phyloP scores from a whole-genome alignment of 371 early-diverging fungal species.

The Catenaria anguillulae region DNA sequence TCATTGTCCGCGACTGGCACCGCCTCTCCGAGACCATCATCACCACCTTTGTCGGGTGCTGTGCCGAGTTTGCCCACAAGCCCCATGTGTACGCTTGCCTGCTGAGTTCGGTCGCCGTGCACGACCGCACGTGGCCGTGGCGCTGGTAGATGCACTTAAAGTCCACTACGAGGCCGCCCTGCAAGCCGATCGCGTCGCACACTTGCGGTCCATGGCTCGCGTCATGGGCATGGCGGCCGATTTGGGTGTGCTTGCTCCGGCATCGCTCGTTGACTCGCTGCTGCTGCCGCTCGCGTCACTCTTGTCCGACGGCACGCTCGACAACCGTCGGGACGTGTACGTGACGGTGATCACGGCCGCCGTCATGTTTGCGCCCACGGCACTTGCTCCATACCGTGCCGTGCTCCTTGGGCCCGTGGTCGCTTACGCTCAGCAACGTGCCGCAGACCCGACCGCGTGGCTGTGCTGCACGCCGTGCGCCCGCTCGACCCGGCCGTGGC shows the following conservation, averaged over 20 bases:
- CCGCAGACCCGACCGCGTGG: not conserved
- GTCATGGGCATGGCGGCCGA: not conserved
- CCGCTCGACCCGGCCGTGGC: slow-evolving; percentile 2
- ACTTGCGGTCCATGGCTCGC: not conserved
- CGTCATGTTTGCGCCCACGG: not conserved
- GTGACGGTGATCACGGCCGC: not conserved
- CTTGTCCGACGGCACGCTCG: not conserved
- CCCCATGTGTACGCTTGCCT: not conserved
- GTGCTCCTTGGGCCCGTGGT: not conserved
- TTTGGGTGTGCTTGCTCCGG: not conserved
- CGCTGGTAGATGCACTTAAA: not conserved
- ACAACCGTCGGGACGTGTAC: not conserved
- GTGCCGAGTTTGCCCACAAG: not conserved
- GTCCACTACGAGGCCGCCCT: not conserved
- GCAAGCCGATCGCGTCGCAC: not conserved
- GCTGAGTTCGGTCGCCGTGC: not conserved
- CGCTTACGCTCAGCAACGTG: not conserved
- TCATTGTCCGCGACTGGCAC: not conserved
- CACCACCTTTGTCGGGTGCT: not conserved
- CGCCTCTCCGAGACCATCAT: not conserved
- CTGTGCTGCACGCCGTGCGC: not conserved
- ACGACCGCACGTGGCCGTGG: not conserved
- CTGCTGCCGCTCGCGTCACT: not conserved
- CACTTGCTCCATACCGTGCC: not conserved
- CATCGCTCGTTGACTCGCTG: not conserved